phyloP scores from a whole-genome alignment of 2,329 filamentous ascomycete genomes.

The Apiospora saccharicola region DNA sequence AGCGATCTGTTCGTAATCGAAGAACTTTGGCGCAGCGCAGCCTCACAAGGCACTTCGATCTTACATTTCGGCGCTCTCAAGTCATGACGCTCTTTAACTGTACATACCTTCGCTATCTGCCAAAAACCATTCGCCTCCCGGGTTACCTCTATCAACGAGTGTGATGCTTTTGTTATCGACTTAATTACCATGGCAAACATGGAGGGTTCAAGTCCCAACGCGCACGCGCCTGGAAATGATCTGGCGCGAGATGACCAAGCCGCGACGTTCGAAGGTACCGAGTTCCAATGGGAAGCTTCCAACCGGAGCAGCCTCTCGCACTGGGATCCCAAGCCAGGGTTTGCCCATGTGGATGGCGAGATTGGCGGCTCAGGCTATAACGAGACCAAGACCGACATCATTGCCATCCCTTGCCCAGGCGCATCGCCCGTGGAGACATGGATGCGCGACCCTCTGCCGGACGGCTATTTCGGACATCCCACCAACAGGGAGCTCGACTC shows the following conservation, averaged over 20 bases:
- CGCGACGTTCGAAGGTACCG: not conserved
- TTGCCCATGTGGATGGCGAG: conserved; percentile 53
- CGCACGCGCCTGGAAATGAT: not conserved
- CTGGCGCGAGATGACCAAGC: not conserved
- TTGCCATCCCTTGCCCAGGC: conserved; percentile 62
- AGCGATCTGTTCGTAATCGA: not conserved
- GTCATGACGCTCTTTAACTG: not conserved
- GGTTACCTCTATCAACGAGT: not conserved
- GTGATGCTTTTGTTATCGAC: too few relatives aligned
- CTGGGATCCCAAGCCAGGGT: conserved; percentile 46
- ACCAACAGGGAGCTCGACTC: conserved; percentile 39
- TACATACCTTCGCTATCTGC: too few relatives aligned
- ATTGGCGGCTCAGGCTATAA: conserved; percentile 54
- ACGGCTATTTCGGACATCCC: conserved; percentile 53
- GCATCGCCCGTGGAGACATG: conserved; percentile 61
- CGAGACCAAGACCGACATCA: conserved; percentile 60
- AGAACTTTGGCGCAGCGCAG: not conserved
- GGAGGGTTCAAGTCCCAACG: not conserved
- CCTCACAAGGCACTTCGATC: not conserved
- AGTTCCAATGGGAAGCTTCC: conserved; percentile 23
- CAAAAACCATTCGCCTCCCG: not conserved
- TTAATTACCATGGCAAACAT: not conserved
- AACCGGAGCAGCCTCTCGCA: conserved; percentile 39
- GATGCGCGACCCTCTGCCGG: conserved; percentile 57
- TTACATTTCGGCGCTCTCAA: not conserved